Conservation (phyloP, 306 rosid species). For the Cicer yamashitae region DNA sequence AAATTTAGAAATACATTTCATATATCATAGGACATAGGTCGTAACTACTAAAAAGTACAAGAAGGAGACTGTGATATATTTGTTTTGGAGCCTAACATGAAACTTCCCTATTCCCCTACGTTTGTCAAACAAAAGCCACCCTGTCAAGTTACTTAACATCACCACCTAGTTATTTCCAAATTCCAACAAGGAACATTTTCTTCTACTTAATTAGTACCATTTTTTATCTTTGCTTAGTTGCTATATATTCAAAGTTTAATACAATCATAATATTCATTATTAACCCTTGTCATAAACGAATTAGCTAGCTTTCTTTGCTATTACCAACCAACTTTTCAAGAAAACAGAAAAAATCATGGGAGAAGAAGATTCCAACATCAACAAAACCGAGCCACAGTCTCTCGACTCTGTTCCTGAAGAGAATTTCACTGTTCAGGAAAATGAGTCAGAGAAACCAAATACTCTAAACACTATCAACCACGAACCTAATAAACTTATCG, state of each 20-base stretch:
- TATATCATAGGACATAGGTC: constrained; percentile 6
- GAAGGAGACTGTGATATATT: constrained; percentile 11
- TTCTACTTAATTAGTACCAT: neutral
- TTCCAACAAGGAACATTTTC: neutral
- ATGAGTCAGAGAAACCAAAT: constrained; percentile 15
- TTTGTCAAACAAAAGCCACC: constrained; percentile 10
- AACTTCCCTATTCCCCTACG: constrained; percentile 35
- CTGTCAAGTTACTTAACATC: constrained; percentile 3
- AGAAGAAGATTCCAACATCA: constrained; percentile 48
- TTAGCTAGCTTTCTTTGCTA: neutral
- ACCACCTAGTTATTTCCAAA: constrained; percentile 43
- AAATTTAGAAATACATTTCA: too few species aligned
- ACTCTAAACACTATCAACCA: constrained; percentile 39
- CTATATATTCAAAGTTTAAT: constrained; percentile 21
- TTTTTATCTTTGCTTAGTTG: constrained; percentile 2
- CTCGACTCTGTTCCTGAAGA: constrained; percentile 20
- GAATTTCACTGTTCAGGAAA: constrained; percentile 1
- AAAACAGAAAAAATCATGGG: constrained; percentile 52
- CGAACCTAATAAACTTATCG: constrained; percentile 35
- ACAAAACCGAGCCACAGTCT: constrained; percentile 36
- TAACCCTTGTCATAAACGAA: neutral
- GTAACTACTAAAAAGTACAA: neutral
- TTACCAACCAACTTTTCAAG: neutral
- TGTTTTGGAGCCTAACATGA: constrained; percentile 36
- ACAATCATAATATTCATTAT: neutral